Evolutionary conservation across 352 stramenopile species (phyloP).

Genomic region (Pythium brachiatum): DNA sequence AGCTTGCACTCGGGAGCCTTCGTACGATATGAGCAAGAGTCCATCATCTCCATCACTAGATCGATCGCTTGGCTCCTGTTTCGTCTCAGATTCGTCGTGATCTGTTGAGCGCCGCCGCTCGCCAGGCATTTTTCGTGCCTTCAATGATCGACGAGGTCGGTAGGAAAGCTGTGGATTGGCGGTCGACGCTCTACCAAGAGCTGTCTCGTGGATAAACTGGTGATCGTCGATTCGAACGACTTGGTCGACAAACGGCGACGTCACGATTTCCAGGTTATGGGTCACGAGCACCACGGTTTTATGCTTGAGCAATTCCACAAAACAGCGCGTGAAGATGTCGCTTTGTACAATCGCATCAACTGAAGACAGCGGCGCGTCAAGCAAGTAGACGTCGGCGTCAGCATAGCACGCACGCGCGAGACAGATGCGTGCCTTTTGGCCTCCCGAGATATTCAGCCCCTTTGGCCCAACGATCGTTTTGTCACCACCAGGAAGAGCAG

Average conservation of each 20-base stretch:
- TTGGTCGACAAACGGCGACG: slow-evolving; percentile 27
- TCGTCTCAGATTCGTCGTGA: not conserved
- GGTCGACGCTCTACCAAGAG: slow-evolving; percentile 5
- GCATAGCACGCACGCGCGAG: slow-evolving; percentile 55
- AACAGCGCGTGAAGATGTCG: slow-evolving; percentile 66
- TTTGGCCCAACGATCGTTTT: slow-evolving; percentile 92
- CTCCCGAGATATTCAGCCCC: slow-evolving; percentile 90
- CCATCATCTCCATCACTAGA: not conserved
- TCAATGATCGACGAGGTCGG: not conserved
- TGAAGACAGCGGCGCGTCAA: slow-evolving; percentile 88
- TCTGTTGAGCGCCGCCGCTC: not conserved
- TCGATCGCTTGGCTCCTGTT: not conserved
- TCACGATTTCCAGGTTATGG: slow-evolving; percentile 59
- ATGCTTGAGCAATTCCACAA: slow-evolving; percentile 21
- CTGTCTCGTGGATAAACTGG: slow-evolving; percentile 23
- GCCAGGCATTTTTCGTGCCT: not conserved
- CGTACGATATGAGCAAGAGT: slow-evolving; percentile 4
- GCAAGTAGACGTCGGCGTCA: slow-evolving; percentile 56
- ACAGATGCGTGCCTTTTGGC: slow-evolving; percentile 76
- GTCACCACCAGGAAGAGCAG: slow-evolving; percentile 75
- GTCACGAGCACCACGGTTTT: slow-evolving; percentile 86
- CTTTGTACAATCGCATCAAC: slow-evolving; percentile 92
- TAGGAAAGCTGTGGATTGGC: slow-evolving; percentile 14
- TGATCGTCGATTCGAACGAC: slow-evolving; percentile 24
- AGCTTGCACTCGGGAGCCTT: slow-evolving; percentile 8